Conservation (phyloP, 257 asterid species). For the Jaltomata sinuosa region DNA sequence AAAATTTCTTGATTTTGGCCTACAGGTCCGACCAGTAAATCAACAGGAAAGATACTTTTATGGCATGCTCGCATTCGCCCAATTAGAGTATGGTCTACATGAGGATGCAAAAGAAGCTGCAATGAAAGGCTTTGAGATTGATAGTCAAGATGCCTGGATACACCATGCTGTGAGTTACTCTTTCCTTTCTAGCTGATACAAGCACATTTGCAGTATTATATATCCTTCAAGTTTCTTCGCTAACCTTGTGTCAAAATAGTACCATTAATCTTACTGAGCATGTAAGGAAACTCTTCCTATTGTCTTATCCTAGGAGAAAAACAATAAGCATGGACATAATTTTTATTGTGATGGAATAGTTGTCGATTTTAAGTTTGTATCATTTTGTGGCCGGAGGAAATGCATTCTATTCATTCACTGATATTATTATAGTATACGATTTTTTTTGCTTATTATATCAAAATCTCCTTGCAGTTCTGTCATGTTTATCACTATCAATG, state of each 20-base stretch:
- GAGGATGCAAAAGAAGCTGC: conserved; percentile 76
- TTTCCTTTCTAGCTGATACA: background rate
- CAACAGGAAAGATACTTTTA: conserved; percentile 52
- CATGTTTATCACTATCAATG: conserved; percentile 85
- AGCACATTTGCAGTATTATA: background rate
- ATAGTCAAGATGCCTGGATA: conserved; percentile 74
- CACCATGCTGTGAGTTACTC: conserved; percentile 79
- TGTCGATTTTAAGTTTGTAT: background rate
- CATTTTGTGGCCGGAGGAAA: background rate
- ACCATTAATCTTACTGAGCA: background rate
- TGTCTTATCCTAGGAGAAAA: background rate
- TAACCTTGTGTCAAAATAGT: background rate
- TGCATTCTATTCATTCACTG: background rate
- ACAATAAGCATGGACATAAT: background rate
- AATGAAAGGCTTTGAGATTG: conserved; percentile 60
- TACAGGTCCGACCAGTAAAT: conserved; percentile 67
- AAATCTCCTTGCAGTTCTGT: conserved; percentile 59
- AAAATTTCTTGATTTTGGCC: conserved; percentile 1
- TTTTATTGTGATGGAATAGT: background rate
- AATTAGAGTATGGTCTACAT: conserved; percentile 77
- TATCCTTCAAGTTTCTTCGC: background rate
- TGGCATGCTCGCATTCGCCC: conserved; percentile 88
- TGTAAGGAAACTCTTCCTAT: background rate
- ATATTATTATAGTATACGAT: background rate
- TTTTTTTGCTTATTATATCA: background rate